Evolutionary conservation across 2,329 filamentous ascomycete species (phyloP).

Genomic region (Trichophyton verrucosum): DNA sequence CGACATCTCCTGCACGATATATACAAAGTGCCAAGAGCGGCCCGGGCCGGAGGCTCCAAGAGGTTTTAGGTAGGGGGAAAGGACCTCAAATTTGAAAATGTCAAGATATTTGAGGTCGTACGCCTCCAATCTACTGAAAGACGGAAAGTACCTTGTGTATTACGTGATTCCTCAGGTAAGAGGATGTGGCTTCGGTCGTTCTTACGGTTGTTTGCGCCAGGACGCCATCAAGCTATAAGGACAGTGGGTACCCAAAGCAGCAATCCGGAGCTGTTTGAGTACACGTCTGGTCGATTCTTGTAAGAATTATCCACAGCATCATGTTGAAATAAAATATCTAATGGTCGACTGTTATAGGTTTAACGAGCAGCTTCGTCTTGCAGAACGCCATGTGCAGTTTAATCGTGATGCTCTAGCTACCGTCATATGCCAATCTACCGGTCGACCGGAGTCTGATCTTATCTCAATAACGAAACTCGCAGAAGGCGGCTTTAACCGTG

Average conservation of each 20-base stretch:
- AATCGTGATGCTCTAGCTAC: slow-evolving; percentile 6
- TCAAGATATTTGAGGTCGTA: too few species aligned
- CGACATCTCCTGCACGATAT: too few species aligned
- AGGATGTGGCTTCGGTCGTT: neutral
- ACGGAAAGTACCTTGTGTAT: slow-evolving; percentile 9
- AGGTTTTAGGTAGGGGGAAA: too few species aligned
- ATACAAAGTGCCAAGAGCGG: too few species aligned
- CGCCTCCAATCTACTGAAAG: neutral
- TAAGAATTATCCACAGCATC: neutral
- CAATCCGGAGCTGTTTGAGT: slow-evolving; percentile 21
- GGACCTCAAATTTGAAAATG: too few species aligned
- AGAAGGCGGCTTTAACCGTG: slow-evolving; percentile 20
- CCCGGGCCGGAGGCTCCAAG: too few species aligned
- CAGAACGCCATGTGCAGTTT: slow-evolving; percentile 9
- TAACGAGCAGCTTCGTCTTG: slow-evolving; percentile 11
- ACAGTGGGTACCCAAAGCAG: slow-evolving; percentile 12
- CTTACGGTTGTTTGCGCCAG: too few species aligned
- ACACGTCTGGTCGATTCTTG: slow-evolving; percentile 2
- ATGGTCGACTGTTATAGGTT: neutral
- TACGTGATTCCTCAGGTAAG: neutral
- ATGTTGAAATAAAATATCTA: neutral
- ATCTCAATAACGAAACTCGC: slow-evolving; percentile 15
- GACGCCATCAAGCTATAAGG: neutral
- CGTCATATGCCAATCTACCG: slow-evolving; percentile 1
- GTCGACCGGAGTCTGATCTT: neutral